A percentile compares a stretch with the other conserved stretches of the same genome.
Evolutionary conservation across 2,329 filamentous ascomycete species (phyloP).

Genomic region (Diplodia scrobiculata): DNA sequence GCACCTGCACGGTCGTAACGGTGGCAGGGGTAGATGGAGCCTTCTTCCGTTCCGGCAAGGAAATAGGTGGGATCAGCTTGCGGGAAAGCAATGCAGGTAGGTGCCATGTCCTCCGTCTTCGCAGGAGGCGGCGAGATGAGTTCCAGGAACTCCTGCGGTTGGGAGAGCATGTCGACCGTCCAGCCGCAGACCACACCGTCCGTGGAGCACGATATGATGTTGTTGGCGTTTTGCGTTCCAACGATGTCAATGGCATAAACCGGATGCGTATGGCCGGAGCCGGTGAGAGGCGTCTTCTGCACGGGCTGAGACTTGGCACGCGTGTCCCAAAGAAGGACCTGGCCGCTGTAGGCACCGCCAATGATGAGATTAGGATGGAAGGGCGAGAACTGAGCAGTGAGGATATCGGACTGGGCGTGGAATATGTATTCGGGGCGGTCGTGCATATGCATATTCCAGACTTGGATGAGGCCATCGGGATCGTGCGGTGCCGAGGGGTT

Average conservation of each 20-base stretch:
- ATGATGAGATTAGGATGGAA: constrained; percentile 97
- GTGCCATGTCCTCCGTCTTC: constrained; percentile 89
- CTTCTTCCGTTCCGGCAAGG: constrained; percentile 94
- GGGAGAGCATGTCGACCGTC: constrained; percentile 96
- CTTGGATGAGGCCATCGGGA: constrained; percentile 87
- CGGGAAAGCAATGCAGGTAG: constrained; percentile 92
- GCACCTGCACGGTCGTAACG: constrained; percentile 95
- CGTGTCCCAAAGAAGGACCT: constrained; percentile 96
- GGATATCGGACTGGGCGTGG: constrained; percentile 91
- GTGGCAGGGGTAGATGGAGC: constrained; percentile 93
- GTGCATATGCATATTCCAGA: constrained; percentile 96
- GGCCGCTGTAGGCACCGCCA: constrained; percentile 93
- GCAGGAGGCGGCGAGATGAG: constrained; percentile 77
- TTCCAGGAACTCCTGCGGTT: constrained; percentile 91
- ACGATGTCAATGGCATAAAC: constrained; percentile 95
- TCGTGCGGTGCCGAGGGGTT: constrained; percentile 93
- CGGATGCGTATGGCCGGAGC: constrained; percentile 92
- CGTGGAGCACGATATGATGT: constrained; percentile 95
- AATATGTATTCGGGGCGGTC: constrained; percentile 95
- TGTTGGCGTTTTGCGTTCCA: constrained; percentile 97
- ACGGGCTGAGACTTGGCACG: constrained; percentile 80
- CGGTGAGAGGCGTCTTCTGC: constrained; percentile 93
- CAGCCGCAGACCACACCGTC: constrained; percentile 96
- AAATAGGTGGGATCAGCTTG: constrained; percentile 96
- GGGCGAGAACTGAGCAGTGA: constrained; percentile 96